Conservation (phyloP, 2,329 filamentous ascomycete species). For the Colletotrichum sp. region DNA sequence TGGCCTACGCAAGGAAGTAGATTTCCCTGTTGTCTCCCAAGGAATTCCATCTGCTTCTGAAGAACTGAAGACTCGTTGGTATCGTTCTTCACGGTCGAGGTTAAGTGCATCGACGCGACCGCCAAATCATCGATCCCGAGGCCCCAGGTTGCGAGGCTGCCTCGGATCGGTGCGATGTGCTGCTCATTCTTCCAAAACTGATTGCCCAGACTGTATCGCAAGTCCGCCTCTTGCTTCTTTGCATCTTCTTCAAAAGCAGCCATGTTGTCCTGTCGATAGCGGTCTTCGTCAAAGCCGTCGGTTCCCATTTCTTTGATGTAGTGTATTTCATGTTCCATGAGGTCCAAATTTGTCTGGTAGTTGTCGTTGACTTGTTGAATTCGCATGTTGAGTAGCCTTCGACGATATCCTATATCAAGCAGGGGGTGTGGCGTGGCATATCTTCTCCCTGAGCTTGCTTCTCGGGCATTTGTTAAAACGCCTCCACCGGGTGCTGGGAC, state of each 20-base stretch:
- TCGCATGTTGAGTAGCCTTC: slow-evolving; percentile 89
- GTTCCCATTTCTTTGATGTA: background rate
- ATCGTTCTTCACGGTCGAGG: slow-evolving; percentile 43
- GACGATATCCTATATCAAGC: slow-evolving; percentile 96
- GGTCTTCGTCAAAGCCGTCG: background rate
- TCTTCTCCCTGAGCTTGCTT: slow-evolving; percentile 66
- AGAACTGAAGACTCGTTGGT: slow-evolving; percentile 41
- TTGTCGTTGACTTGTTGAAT: slow-evolving; percentile 81
- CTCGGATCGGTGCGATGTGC: slow-evolving; percentile 37
- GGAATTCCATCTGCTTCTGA: slow-evolving; percentile 36
- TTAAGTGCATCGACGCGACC: slow-evolving; percentile 44
- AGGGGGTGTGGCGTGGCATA: slow-evolving; percentile 88
- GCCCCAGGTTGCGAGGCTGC: slow-evolving; percentile 38
- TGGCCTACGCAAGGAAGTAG: slow-evolving; percentile 36
- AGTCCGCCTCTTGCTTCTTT: slow-evolving; percentile 24
- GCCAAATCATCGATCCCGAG: slow-evolving; percentile 41
- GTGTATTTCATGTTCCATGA: slow-evolving; percentile 2
- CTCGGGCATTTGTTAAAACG: slow-evolving; percentile 44
- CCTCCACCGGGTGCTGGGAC: slow-evolving; percentile 43
- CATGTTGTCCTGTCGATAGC: slow-evolving; percentile 7
- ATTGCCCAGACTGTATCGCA: slow-evolving; percentile 29
- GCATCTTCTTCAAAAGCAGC: slow-evolving; percentile 18
- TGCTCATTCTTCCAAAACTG: slow-evolving; percentile 30
- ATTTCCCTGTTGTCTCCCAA: slow-evolving; percentile 39
- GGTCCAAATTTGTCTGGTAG: background rate